phyloP scores from a whole-genome alignment of 352 stramenopile species.

The Phytophthora gonapodyides region DNA sequence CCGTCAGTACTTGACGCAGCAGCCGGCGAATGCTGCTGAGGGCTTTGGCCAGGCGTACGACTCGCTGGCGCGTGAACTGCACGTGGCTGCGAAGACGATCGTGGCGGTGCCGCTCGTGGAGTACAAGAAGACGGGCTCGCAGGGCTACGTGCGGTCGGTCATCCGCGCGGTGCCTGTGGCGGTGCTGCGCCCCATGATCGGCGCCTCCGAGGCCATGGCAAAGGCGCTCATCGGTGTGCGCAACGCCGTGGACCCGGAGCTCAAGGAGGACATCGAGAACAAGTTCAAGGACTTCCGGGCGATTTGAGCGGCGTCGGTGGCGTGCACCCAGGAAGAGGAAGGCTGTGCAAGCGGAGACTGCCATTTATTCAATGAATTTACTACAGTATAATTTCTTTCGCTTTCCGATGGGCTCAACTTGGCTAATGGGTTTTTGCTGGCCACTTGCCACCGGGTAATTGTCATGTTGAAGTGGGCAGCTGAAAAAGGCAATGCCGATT shows the following conservation, averaged over 20 bases:
- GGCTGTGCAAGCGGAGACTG: neutral
- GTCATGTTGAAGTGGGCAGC: no score
- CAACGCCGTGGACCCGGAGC: constrained; percentile 86
- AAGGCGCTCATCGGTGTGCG: constrained; percentile 87
- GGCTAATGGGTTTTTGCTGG: no score
- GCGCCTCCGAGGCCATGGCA: constrained; percentile 82
- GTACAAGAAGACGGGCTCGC: constrained; percentile 91
- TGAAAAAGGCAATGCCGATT: no score
- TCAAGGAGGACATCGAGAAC: constrained; percentile 92
- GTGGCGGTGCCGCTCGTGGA: constrained; percentile 89
- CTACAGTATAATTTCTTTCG: constrained; percentile 23
- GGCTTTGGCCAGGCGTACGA: constrained; percentile 87
- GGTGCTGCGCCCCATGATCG: constrained; percentile 88
- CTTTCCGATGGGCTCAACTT: neutral
- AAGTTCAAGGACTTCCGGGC: constrained; percentile 90
- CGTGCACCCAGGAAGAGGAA: neutral
- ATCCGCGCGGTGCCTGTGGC: constrained; percentile 88
- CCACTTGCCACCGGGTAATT: no score
- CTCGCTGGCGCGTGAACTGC: constrained; percentile 80
- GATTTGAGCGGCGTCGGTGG: constrained; percentile 25
- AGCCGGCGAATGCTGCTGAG: constrained; percentile 82
- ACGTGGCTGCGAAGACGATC: constrained; percentile 88
- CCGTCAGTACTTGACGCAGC: constrained; percentile 81
- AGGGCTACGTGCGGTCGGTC: constrained; percentile 87
- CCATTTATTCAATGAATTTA: constrained; percentile 7